Evolutionary conservation across 306 rosid genomes (phyloP).

Genomic region (cucumber (Cucumis sativus)): DNA sequence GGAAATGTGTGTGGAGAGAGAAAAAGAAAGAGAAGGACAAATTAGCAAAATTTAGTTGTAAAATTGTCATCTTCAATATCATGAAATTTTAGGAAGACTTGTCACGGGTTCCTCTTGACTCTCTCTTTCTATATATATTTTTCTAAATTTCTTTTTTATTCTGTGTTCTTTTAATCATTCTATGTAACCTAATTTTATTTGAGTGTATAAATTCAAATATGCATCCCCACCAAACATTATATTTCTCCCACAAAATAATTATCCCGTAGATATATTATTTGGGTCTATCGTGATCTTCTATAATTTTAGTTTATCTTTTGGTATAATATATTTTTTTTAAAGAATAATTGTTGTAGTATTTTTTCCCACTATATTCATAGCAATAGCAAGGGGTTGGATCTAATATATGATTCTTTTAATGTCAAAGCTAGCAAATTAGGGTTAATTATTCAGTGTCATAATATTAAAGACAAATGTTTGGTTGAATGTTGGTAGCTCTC

Average conservation of each 20-base stretch:
- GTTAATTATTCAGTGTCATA: too few species aligned
- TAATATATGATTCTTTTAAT: too few species aligned
- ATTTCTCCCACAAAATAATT: neutral
- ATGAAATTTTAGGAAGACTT: neutral
- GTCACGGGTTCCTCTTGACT: conserved; percentile 90
- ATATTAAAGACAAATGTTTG: too few species aligned
- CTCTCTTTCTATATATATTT: neutral
- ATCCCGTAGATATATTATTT: too few species aligned
- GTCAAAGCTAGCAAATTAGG: too few species aligned
- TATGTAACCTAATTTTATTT: neutral
- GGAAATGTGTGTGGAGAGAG: neutral
- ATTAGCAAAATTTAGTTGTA: conserved; percentile 11
- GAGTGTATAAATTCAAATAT: neutral
- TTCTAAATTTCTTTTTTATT: neutral
- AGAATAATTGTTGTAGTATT: too few species aligned
- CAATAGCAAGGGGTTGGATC: too few species aligned
- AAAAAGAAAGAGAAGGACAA: neutral
- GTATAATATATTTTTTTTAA: too few species aligned
- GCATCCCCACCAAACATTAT: neutral
- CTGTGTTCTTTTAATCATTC: neutral
- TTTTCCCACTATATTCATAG: too few species aligned
- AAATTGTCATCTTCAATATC: conserved; percentile 24
- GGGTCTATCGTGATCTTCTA: too few species aligned
- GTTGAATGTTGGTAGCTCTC: too few species aligned
- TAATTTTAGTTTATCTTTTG: too few species aligned